Conservation (phyloP, 129 eudicot species). For the Dittrichia graveolens region DNA sequence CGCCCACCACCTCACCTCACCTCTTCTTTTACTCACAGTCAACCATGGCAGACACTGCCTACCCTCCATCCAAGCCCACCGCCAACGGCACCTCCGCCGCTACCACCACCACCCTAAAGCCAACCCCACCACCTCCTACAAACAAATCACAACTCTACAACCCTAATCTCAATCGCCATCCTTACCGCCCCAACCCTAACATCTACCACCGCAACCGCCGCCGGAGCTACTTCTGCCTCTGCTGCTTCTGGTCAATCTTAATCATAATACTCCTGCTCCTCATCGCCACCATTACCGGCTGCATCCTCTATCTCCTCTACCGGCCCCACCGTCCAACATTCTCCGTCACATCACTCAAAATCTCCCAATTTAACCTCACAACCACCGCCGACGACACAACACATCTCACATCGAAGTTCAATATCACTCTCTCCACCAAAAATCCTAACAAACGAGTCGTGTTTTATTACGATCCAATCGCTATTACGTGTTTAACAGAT, state of each 20-base stretch:
- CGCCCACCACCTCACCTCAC: too few species aligned
- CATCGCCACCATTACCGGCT: slow-evolving; percentile 63
- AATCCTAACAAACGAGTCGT: slow-evolving; percentile 67
- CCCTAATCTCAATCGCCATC: slow-evolving; percentile 61
- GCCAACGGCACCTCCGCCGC: slow-evolving; percentile 25
- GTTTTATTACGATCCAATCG: slow-evolving; percentile 56
- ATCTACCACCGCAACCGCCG: slow-evolving; percentile 45
- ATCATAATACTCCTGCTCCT: slow-evolving; percentile 46
- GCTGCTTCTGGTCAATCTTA: slow-evolving; percentile 65
- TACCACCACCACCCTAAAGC: slow-evolving; percentile 29
- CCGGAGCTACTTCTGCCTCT: slow-evolving; percentile 66
- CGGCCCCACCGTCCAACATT: slow-evolving; percentile 77
- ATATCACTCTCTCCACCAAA: slow-evolving; percentile 68
- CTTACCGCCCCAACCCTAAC: slow-evolving; percentile 57
- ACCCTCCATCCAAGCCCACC: slow-evolving; percentile 68
- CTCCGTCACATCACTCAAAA: slow-evolving; percentile 58
- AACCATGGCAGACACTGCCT: slow-evolving; percentile 71
- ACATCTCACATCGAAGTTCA: slow-evolving; percentile 54
- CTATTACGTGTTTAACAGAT: slow-evolving; percentile 27
- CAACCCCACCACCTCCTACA: slow-evolving; percentile 29
- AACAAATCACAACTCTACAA: slow-evolving; percentile 52
- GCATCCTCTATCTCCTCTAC: slow-evolving; percentile 73
- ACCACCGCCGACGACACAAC: slow-evolving; percentile 65
- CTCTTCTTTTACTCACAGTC: slow-evolving; percentile 6
- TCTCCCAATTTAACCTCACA: slow-evolving; percentile 64